Conservation (phyloP, 2,329 filamentous ascomycete species). For the Cytospora chrysosperma region DNA sequence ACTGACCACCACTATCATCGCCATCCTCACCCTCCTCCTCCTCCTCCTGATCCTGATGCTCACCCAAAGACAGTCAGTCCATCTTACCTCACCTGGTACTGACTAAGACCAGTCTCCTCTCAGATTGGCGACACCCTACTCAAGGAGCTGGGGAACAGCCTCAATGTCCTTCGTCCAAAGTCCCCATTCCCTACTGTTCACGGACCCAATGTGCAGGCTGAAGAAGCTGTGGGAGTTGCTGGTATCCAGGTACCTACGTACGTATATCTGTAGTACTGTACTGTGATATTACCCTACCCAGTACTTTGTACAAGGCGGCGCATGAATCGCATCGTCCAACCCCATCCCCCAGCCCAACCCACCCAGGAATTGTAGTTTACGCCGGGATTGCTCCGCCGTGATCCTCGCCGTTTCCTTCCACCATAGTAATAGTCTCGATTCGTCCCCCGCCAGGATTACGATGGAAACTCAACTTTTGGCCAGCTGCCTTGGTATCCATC, state of each 20-base stretch:
- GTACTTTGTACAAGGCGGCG: background rate
- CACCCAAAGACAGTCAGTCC: background rate
- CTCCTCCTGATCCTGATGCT: background rate
- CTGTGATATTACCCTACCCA: background rate
- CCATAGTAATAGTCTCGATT: background rate
- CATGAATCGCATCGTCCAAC: background rate
- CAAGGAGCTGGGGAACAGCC: background rate
- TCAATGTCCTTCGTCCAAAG: background rate
- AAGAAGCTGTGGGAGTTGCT: no score
- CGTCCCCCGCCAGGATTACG: background rate
- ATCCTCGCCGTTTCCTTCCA: background rate
- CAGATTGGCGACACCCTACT: background rate
- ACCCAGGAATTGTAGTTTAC: no score
- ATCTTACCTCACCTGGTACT: background rate
- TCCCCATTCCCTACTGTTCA: background rate
- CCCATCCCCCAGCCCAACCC: background rate
- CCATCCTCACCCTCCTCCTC: background rate
- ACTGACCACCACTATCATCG: background rate
- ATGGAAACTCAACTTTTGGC: no score
- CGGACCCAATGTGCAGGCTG: no score
- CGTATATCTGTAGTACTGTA: background rate
- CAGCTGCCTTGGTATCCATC: background rate
- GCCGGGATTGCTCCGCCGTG: background rate
- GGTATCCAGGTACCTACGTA: background rate
- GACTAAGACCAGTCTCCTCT: background rate